Base-by-base conservation (phyloP, 1,284 basidiomycete genomes). In the Ustilago crameri region DNA sequence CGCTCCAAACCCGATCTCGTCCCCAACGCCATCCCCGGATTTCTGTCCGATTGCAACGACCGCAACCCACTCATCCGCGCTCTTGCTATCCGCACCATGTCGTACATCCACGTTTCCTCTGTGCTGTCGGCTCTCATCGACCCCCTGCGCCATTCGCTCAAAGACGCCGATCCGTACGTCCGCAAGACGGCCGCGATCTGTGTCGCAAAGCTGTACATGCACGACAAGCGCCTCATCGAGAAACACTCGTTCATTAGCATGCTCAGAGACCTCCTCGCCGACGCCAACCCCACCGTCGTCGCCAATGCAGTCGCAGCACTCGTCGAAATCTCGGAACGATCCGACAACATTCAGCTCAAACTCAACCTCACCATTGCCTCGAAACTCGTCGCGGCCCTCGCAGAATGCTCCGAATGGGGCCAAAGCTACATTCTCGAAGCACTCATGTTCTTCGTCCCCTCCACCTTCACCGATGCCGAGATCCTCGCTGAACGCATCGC, bases 371-470 rank as follows among this genome's bases (percentile, higher is more conserved):
- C 90, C 3, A 90, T 91, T 34, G 91, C 92, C 10, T 91, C 90
- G 75, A 93, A 93, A 82, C 87, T 96, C 14, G 87, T 95, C 27
- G 86, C 90, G 14, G 93, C 93, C 1, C 86, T 96, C 65, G 88
- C 89, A 20, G 93, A 95, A 84, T 94, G 92, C 79, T 95, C 93
- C 43, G 93, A 96, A 84, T 99, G 96, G 96, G 95, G 95, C 1
- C 95, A 98, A 84, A 94, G 98, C 40, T 98, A 98, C 84, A 98
- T 99, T 70, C 87, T 99, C 52, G 96, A 98, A 83, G 91, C 93
- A 3, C 85, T 99, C 32, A 86, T 98, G 65, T 92, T 94, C 53
- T 98, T 92, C 82, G 91, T 97, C 8, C 96, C 96, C 7, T 90
- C 94, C 76, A 87, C 88, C 57, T 88, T 92, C 62, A 86, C 89